These are phyloP conservation scores for Andrographis paniculata DNA, from an alignment of 305 asterid genomes.

Conservation along the genomic window DNA sequence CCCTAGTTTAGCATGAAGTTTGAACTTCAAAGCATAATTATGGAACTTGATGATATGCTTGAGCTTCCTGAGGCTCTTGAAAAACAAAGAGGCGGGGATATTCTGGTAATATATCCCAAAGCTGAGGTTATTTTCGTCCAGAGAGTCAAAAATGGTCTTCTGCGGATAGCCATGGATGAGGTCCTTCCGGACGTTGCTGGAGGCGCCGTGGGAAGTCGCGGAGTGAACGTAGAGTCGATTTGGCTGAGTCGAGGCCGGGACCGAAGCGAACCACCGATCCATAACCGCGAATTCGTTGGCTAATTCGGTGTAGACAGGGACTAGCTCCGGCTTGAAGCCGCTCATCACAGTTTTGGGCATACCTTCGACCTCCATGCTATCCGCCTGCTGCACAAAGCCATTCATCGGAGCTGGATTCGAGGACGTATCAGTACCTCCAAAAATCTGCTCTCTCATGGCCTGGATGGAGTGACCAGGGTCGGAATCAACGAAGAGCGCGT, in stretches of 20 bases:
- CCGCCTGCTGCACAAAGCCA: slow-evolving; percentile 95
- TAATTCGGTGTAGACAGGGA: slow-evolving; percentile 68
- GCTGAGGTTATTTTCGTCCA: slow-evolving; percentile 69
- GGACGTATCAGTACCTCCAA: slow-evolving; percentile 54
- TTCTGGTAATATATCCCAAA: slow-evolving; percentile 95
- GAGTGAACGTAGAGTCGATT: slow-evolving; percentile 84
- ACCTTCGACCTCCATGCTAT: slow-evolving; percentile 57
- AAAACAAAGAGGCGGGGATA: slow-evolving; percentile 86
- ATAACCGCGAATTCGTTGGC: slow-evolving; percentile 77
- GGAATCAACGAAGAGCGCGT: slow-evolving; percentile 60
- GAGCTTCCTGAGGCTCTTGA: slow-evolving; percentile 72
- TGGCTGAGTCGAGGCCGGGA: slow-evolving; percentile 43
- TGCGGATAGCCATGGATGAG: slow-evolving; percentile 88
- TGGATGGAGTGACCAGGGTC: slow-evolving; percentile 98
- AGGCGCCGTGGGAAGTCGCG: slow-evolving; percentile 96
- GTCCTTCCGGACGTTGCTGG: slow-evolving; percentile 88
- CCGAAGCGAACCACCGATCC: slow-evolving; percentile 97
- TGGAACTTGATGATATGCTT: slow-evolving; percentile 67
- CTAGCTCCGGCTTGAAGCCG: slow-evolving; percentile 72
- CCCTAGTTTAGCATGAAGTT: slow-evolving; percentile 64
- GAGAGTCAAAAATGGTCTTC: slow-evolving; percentile 84
- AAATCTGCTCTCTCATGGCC: slow-evolving; percentile 88
- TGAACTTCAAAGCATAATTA: slow-evolving; percentile 48
- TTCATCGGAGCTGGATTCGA: slow-evolving; percentile 90
- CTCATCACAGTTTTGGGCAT: slow-evolving; percentile 69